These are phyloP conservation scores for Boletellus deceptivus DNA, from an alignment of 1,284 basidiomycete species.

Conservation along the genomic window DNA sequence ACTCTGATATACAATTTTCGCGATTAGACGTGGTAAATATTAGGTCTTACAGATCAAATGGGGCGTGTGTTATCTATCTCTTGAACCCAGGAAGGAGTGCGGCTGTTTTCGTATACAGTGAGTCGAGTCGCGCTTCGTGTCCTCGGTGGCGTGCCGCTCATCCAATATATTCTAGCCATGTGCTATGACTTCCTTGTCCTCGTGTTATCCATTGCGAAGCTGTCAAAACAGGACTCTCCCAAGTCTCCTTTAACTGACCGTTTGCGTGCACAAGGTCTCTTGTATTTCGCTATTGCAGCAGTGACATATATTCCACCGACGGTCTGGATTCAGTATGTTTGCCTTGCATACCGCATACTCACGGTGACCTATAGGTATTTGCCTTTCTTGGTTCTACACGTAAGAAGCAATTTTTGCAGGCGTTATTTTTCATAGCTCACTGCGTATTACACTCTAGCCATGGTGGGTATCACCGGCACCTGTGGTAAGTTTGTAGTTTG, in stretches of 20 bases:
- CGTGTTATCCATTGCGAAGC: slow-evolving; percentile 13
- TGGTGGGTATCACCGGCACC: slow-evolving; percentile 11
- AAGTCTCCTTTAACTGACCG: slow-evolving; percentile 15
- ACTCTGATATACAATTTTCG: neutral
- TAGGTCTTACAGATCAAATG: neutral
- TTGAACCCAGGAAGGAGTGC: neutral
- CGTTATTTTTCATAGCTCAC: neutral
- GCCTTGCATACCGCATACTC: neutral
- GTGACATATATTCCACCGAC: slow-evolving; percentile 9
- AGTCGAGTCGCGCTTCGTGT: slow-evolving; percentile 1
- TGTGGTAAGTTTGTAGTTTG: slow-evolving; percentile 9
- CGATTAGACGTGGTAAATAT: slow-evolving; percentile 7
- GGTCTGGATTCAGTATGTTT: slow-evolving; percentile 3
- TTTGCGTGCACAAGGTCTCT: slow-evolving; percentile 18
- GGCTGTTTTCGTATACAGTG: slow-evolving; percentile 16
- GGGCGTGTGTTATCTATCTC: slow-evolving; percentile 4
- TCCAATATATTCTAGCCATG: slow-evolving; percentile 9
- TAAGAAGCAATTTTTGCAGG: slow-evolving; percentile 3
- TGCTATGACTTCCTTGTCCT: slow-evolving; percentile 22
- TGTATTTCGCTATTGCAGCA: slow-evolving; percentile 20
- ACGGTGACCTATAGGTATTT: slow-evolving; percentile 10
- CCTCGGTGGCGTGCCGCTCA: neutral
- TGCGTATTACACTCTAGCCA: neutral
- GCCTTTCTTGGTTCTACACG: neutral
- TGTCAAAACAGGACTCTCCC: slow-evolving; percentile 7